Evolutionary conservation across 2,329 filamentous ascomycete species (phyloP), one percentile per base, ranked within the genome.

Genomic region (Diaporthe citrichinensis): DNA sequence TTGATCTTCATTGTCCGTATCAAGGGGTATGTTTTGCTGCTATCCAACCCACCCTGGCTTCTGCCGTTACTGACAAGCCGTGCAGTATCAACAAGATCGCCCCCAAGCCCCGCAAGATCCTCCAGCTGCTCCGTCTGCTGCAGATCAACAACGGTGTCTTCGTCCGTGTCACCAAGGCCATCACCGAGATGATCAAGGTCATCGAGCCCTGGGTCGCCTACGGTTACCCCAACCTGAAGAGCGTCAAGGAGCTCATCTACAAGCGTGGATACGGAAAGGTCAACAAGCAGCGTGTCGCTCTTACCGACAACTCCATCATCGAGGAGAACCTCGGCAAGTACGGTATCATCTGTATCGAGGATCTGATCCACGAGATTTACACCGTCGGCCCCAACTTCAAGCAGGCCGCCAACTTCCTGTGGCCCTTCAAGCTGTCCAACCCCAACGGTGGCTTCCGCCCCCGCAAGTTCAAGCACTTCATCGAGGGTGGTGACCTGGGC

Each of bases 111-210:
- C 96, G 97, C 92, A 99, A 99, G 94, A 98, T 98, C 85, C 93
- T 99, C 83, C 97, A 99, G 90, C 95, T 99, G 78, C 96, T 99
- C 87, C 96, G 97, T 91, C 95, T 99, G 81, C 94, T 99, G 84
- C 97, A 99, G 92, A 99, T 99, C 94, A 99, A 99, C 95, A 98
- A 98, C 88, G 97, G 96, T 88, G 95, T 98, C 88, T 99, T 99
- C 90, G 91, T 99, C 89, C 94, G 93, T 85, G 91, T 98, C 85
- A 98, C 96, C 90, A 99, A 80, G 94, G 97, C 97, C 81, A 98
- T 96, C 84, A 90, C 92, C 84, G 95, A 98, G 92, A 98, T 98
- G 95, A 91, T 98, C 85, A 98, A 97, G 91, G 92, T 98, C 81
- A 95, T 99, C 86, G 97, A 99, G 92, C 97, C 97, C 82, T 99